Evolutionary conservation across 306 rosid genomes (phyloP).

Genomic region (Cucurbita pepo): DNA sequence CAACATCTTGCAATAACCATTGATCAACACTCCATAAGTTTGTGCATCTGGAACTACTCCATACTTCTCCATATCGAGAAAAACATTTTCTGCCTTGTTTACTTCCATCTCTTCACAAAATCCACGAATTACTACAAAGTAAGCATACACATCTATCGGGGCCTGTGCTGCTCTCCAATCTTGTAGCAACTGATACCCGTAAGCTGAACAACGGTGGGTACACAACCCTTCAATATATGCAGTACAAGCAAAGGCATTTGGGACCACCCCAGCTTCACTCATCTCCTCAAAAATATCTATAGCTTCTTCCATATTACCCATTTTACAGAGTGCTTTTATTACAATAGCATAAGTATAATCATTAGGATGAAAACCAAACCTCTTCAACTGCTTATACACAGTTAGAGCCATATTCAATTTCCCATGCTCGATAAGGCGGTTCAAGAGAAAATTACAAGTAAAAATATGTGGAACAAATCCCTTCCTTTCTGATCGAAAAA

Average conservation of each 20-base stretch:
- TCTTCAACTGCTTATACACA: slow-evolving; percentile 40
- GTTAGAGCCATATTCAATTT: slow-evolving; percentile 31
- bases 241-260: slow-evolving; percentile 32
- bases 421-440: slow-evolving; percentile 35
- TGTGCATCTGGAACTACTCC: slow-evolving; percentile 47
- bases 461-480: slow-evolving; percentile 44
- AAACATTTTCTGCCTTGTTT: slow-evolving; percentile 35
- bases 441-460: slow-evolving; percentile 55
- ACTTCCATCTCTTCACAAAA: slow-evolving; percentile 57
- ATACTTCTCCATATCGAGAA: slow-evolving; percentile 42
- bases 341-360: slow-evolving; percentile 51
- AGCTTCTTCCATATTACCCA: slow-evolving; percentile 39
- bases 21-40: slow-evolving; percentile 39
- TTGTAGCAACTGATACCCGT: slow-evolving; percentile 43
- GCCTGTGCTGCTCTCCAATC: slow-evolving; percentile 22
- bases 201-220: slow-evolving; percentile 22
- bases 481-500: slow-evolving; percentile 28
- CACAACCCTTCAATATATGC: slow-evolving; percentile 65
- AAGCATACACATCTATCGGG: slow-evolving; percentile 38
- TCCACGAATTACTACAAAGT: slow-evolving; percentile 43
- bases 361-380: slow-evolving; percentile 56
- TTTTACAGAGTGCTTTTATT: slow-evolving; percentile 52
- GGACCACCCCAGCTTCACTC: slow-evolving; percentile 36
- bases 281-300: slow-evolving; percentile 39
- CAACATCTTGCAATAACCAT: slow-evolving; percentile 53